Evolutionary conservation across 768 basidiomycete genomes (phyloP).

Genomic region (Lenzites betulinus): DNA sequence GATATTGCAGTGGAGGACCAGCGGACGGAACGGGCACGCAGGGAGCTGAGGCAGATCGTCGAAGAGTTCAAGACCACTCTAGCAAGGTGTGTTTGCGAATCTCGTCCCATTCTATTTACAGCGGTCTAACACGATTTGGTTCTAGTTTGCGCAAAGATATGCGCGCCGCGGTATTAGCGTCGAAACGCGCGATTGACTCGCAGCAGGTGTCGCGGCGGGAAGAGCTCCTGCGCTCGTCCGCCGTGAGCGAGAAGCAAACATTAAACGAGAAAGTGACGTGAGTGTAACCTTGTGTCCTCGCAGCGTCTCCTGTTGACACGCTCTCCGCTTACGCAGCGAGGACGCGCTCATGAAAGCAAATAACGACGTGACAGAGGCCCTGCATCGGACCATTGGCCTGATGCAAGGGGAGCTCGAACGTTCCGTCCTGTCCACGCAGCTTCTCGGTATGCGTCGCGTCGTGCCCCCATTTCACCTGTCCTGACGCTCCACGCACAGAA

Average conservation of each 20-base stretch:
- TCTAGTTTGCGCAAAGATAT: constrained; percentile 61
- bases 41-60: constrained; percentile 51
- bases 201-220: constrained; percentile 60
- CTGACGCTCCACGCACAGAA: constrained; percentile 45
- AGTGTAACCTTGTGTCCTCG: constrained; percentile 29
- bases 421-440: constrained; percentile 82
- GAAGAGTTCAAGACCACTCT: constrained; percentile 50
- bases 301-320: background rate
- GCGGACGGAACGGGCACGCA: constrained; percentile 52
- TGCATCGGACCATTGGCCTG: constrained; percentile 78
- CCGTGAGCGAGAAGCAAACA: constrained; percentile 47
- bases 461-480: background rate
- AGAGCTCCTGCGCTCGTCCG: constrained; percentile 63
- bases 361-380: constrained; percentile 82
- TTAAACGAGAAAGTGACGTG: constrained; percentile 64
- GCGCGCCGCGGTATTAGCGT: constrained; percentile 68
- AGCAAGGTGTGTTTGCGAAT: constrained; percentile 42
- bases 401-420: constrained; percentile 94
- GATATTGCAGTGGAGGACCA: constrained; percentile 76
- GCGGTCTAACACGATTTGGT: constrained; percentile 8
- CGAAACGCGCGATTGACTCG: constrained; percentile 73
- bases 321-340: constrained; percentile 47
- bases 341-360: constrained; percentile 89
- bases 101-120: background rate
- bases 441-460: constrained; percentile 60